Conservation (phyloP, 805 yeast genomes). For the Pichia paraexigua region DNA sequence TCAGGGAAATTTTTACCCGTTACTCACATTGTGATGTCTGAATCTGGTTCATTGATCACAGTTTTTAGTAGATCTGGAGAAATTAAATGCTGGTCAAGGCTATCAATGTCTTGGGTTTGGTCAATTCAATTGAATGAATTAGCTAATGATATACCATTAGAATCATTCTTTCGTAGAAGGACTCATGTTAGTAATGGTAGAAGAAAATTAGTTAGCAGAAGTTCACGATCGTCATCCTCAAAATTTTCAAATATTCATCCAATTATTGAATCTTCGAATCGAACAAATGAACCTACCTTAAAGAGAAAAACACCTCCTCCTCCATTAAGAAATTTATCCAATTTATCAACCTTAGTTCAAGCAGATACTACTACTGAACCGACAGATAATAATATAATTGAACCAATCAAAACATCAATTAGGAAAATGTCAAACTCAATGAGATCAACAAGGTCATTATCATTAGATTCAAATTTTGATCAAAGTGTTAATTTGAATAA, state of each 20-base stretch:
- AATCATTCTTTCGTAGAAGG: conserved; percentile 51
- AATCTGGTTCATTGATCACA: conserved; percentile 51
- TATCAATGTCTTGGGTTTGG: conserved; percentile 51
- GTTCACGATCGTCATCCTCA: conserved; percentile 3
- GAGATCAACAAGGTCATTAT: conserved; percentile 17
- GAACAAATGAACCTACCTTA: neutral
- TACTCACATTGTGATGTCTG: conserved; percentile 46
- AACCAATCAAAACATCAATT: neutral
- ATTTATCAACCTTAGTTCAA: neutral
- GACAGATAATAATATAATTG: neutral
- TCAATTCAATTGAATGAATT: conserved; percentile 35
- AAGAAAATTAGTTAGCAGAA: conserved; percentile 20
- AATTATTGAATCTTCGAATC: neutral
- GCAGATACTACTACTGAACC: neutral
- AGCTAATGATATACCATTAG: conserved; percentile 35
- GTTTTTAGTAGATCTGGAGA: conserved; percentile 45
- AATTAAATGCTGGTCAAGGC: conserved; percentile 55
- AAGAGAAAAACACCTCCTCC: neutral
- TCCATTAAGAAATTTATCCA: neutral
- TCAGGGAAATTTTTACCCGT: conserved; percentile 52
- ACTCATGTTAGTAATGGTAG: conserved; percentile 35
- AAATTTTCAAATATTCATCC: neutral
- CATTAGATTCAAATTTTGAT: conserved; percentile 28
- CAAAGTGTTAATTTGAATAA: conserved; percentile 22
- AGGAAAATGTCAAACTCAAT: neutral